phyloP scores from a whole-genome alignment of 2,329 filamentous ascomycete genomes.

The Cryoendolithus antarcticus region DNA sequence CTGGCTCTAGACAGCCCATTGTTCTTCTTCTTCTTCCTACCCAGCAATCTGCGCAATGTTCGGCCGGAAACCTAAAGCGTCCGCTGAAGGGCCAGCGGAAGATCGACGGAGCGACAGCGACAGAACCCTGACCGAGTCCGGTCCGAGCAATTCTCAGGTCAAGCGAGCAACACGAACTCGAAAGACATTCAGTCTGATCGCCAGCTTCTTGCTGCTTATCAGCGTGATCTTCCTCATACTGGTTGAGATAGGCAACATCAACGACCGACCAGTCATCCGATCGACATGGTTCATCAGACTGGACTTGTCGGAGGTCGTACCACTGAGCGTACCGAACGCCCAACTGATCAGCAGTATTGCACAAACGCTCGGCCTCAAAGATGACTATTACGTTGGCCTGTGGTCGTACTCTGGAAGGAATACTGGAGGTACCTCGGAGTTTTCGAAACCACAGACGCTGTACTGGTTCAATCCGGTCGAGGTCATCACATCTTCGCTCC shows the following conservation, averaged over 20 bases:
- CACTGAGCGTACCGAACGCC: conserved; percentile 57
- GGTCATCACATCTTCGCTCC: conserved; percentile 66
- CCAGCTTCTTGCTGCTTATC: conserved; percentile 59
- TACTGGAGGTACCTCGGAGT: conserved; percentile 60
- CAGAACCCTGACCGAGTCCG: neutral
- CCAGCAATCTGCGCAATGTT: neutral
- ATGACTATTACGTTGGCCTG: conserved; percentile 85
- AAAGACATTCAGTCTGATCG: conserved; percentile 49
- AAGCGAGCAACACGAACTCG: conserved; percentile 42
- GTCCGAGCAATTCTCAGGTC: conserved; percentile 25
- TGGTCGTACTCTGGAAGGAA: conserved; percentile 93
- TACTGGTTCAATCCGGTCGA: conserved; percentile 90
- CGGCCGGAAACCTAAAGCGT: neutral
- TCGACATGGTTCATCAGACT: conserved; percentile 76
- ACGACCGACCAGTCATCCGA: conserved; percentile 44
- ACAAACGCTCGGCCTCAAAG: conserved; percentile 72
- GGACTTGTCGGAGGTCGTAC: conserved; percentile 71
- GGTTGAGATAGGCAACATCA: conserved; percentile 66
- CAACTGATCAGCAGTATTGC: conserved; percentile 77
- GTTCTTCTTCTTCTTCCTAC: neutral
- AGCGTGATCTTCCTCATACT: conserved; percentile 69
- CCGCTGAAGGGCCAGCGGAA: neutral
- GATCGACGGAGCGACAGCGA: neutral
- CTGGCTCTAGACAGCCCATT: neutral
- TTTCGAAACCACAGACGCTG: conserved; percentile 54